A percentile compares a stretch with the other conserved stretches of the same genome.
Evolutionary conservation across 1,284 basidiomycete genomes (phyloP).

Genomic region (Somion occarium): DNA sequence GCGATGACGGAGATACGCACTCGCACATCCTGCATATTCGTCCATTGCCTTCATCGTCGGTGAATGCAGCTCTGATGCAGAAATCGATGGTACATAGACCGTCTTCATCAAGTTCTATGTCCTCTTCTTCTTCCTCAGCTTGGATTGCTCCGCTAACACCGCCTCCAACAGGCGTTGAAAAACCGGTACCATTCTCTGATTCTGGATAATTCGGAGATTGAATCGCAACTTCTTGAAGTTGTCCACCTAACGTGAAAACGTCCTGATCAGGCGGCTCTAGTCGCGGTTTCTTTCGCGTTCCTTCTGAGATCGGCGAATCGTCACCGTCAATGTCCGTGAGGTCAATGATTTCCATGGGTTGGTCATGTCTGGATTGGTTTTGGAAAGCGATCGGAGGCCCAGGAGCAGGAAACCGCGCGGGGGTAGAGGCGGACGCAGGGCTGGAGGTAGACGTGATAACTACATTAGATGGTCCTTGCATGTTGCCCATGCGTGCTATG

Average conservation of each 20-base stretch:
- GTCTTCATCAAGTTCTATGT: background rate
- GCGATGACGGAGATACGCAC: background rate
- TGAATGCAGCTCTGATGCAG: background rate
- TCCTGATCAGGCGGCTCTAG: background rate
- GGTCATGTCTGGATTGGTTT: background rate
- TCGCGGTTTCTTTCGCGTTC: background rate
- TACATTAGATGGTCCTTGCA: too few species aligned
- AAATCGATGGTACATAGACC: background rate
- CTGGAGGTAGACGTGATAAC: background rate
- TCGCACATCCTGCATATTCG: slow-evolving; percentile 2
- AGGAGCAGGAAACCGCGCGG: background rate
- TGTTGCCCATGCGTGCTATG: too few species aligned
- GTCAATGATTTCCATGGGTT: background rate
- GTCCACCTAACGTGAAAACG: background rate
- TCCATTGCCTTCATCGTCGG: background rate
- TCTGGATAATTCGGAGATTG: background rate
- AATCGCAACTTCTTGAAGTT: background rate
- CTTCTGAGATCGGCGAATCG: background rate
- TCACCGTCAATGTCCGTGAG: background rate
- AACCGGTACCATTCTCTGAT: background rate
- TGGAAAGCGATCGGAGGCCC: background rate
- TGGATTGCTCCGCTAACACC: background rate
- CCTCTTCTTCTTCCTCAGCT: background rate
- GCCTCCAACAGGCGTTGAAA: background rate
- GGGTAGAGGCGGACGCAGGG: background rate